Conservation (phyloP, 148 eudicot species). For the Amaranthus hypochondriacus region DNA sequence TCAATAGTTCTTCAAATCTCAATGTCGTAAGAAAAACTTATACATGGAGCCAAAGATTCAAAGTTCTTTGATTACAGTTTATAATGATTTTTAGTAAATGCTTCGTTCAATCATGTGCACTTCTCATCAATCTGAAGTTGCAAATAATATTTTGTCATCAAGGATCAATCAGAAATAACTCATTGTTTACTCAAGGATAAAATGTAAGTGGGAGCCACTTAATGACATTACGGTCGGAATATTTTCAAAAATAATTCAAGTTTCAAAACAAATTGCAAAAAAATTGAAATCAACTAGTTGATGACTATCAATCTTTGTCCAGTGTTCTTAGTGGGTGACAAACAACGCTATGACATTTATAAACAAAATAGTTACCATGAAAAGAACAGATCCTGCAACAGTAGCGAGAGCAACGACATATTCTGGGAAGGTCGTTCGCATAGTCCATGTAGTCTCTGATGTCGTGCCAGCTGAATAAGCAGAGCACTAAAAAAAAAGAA, state of each 20-base stretch:
- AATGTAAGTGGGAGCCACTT: too few species aligned
- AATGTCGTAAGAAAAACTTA: too few species aligned
- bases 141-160: too few species aligned
- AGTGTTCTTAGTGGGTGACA: not conserved
- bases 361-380: constrained; percentile 53
- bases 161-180: too few species aligned
- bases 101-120: too few species aligned
- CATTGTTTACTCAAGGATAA: too few species aligned
- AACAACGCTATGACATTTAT: not conserved
- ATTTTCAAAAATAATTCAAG: not conserved
- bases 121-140: too few species aligned
- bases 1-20: not conserved
- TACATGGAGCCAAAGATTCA: too few species aligned
- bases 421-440: constrained; percentile 93
- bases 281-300: not conserved
- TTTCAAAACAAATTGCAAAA: not conserved
- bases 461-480: constrained; percentile 69
- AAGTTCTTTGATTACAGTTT: too few species aligned
- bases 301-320: not conserved
- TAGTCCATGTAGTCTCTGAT: constrained; percentile 95
- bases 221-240: not conserved
- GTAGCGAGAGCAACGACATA: constrained; percentile 97
- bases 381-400: constrained; percentile 92
- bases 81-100: too few species aligned
- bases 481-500: constrained; percentile 56